Evolutionary conservation across 177 flowering plant species (phyloP).

Genomic region (Telopea speciosissima): DNA sequence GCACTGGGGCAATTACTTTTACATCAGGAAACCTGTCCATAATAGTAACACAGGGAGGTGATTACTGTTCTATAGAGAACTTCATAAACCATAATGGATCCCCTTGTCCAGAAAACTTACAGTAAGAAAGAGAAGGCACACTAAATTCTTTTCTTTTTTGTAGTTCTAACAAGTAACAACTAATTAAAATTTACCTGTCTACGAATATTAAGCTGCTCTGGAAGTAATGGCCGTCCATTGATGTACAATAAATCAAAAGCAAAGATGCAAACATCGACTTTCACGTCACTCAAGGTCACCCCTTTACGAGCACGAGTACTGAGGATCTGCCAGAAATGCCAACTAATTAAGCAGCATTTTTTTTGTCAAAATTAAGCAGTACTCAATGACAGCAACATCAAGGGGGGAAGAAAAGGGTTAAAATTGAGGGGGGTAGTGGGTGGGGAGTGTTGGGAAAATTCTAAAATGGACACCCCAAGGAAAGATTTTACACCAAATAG

Average conservation of each 20-base stretch:
- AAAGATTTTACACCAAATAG: not conserved
- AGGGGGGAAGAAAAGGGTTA: not conserved
- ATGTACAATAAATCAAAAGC: slow-evolving; percentile 87
- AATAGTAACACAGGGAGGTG: too few species aligned
- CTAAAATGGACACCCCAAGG: not conserved
- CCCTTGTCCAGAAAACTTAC: too few species aligned
- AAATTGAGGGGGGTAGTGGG: too few species aligned
- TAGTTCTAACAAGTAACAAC: too few species aligned
- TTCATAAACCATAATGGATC: too few species aligned
- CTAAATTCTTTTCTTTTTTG: too few species aligned
- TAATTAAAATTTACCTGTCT: slow-evolving; percentile 48
- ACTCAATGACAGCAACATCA: not conserved
- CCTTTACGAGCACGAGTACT: slow-evolving; percentile 88
- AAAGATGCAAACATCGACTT: slow-evolving; percentile 81
- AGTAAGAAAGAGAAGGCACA: too few species aligned
- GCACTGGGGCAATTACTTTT: too few species aligned
- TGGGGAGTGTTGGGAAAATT: too few species aligned
- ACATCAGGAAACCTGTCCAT: too few species aligned
- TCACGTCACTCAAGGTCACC: slow-evolving; percentile 70
- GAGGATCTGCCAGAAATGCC: slow-evolving; percentile 54
- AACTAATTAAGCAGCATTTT: too few species aligned
- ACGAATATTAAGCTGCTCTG: slow-evolving; percentile 74
- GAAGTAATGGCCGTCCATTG: slow-evolving; percentile 75
- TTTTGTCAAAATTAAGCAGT: not conserved
- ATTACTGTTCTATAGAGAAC: too few species aligned